Base-by-base conservation (phyloP, 768 basidiomycete species). In the Crassisporium funariophilum region DNA sequence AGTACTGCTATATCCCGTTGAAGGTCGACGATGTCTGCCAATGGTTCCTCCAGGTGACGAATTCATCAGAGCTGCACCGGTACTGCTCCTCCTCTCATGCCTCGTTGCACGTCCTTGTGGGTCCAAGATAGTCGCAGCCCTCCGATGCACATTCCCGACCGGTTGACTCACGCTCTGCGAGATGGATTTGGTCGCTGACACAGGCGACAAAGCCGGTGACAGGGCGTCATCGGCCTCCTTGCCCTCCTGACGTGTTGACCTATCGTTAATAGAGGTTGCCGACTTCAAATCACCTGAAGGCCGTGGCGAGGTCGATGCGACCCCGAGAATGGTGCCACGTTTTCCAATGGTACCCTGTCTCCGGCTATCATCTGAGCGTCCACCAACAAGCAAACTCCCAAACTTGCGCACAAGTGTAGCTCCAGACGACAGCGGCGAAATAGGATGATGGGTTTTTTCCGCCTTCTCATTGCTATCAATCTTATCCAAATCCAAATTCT, bases 41-140 rank as follows among this genome's bases (percentile, higher is more conserved):
- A 87, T 75, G 4, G 84, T 81, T 12, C 81, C 83, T 10, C 75
- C 77, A 19, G 72, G 61, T 4, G 55, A 33, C n/a, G 39, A 44
- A 17, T 58, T 53, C 57, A 73, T 61, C 29, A 79, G 73, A 31
- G 83, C 80, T 17, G 80, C 87, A 20, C 88, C 84, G 0, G 85
- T 87, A 58, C 87, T 90, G 58, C 86, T 88, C 58, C 90, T 68
- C 58, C 89, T 73, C 53, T 88, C 86, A 60, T 91, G 89, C 34
- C 83, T 72, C 11, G 73, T 69, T 17, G 82, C 68, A 11, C 82
- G 73, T 20, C 82, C 79, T 38, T 81, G 76, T 0, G 87, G 79
- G 62, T 91, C 89, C 24, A 91, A 61, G 27, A 91, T 75, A 12
- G 89, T 90, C 47, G 88, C 87, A 4, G 88, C 88, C 4, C 89